Base-by-base conservation (phyloP, 2,329 filamentous ascomycete species). In the Paecilomyces formosus region DNA sequence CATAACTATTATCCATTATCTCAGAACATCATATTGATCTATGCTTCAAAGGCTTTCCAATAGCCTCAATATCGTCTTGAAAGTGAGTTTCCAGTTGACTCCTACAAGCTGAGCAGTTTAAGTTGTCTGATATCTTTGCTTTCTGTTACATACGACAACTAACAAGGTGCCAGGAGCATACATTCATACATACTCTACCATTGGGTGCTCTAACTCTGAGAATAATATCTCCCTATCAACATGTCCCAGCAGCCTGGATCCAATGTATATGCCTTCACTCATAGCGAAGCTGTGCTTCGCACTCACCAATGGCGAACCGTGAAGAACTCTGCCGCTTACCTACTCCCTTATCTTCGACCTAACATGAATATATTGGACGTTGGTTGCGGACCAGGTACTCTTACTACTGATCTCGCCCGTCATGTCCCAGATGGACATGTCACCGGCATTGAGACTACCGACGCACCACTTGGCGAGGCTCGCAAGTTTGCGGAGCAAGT, bases 371-470 rank as follows among this genome's bases (percentile, higher is more conserved):
- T 79, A 57, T 72, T 79, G n/a, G 77, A 79, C 58, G 69, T 79
- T 5, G 77, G 77, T 28, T 79, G 76, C 62, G 77, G 77, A 0
- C 76, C 76, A 0, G 77, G 76, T 7, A 72, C 68, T n/a, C 78
- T 79, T 54, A 78, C 73, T 0, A 55, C 73, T 12, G 75, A 76
- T 49, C 61, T 79, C 3, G 76, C 77, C 3, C 61, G 60, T 3
- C 57, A 61, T 15, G 70, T 75, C 2, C 73, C 74, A 0, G 35
- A 65, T 1, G 77, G 75, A 15, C 66, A 70, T 18, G 72, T 79
- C 7, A 71, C 66, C 0, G 77, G 75, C 1, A 62, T 78, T 2
- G 74, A 76, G 56, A 66, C 66, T 58, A 64, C 66, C 1, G 1
- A 63, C 0, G 69, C 71, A 15, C 70, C 72, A 4, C 61, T 79